Evolutionary conservation across 805 yeast genomes (phyloP).

Genomic region (Priceomyces haplophilus): DNA sequence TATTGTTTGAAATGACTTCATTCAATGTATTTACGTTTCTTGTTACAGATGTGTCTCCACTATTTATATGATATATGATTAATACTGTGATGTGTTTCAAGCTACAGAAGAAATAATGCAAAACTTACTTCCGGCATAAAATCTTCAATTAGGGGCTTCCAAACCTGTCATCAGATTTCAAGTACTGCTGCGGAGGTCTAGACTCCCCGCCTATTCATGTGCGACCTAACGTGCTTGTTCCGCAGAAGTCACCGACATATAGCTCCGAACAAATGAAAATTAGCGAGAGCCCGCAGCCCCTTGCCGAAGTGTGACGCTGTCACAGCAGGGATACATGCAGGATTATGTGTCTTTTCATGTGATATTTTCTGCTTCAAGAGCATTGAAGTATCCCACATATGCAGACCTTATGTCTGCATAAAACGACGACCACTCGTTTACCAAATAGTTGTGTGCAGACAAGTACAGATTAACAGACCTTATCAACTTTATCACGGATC

Average conservation of each 20-base stretch:
- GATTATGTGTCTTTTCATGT: background rate
- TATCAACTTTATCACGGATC: conserved; percentile 30
- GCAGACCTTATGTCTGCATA: conserved; percentile 7
- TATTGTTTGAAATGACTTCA: too few relatives aligned
- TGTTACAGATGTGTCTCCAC: too few relatives aligned
- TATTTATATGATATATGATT: too few relatives aligned
- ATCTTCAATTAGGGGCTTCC: conserved; percentile 2
- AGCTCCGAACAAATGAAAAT: background rate
- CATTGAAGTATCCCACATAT: conserved; percentile 1
- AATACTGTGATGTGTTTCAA: too few relatives aligned
- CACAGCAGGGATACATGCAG: too few relatives aligned
- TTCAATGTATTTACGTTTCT: too few relatives aligned
- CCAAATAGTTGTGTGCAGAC: conserved; percentile 5
- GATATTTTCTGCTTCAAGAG: conserved; percentile 2
- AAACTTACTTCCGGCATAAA: too few relatives aligned
- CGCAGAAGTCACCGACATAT: too few relatives aligned
- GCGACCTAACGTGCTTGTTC: background rate
- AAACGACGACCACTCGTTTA: conserved; percentile 8
- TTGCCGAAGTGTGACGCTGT: too few relatives aligned
- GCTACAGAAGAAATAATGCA: too few relatives aligned
- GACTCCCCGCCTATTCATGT: conserved; percentile 6
- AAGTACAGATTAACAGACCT: conserved; percentile 18
- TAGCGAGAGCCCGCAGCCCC: background rate
- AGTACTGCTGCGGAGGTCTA: conserved; percentile 2
- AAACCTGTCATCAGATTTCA: background rate